A percentile compares a stretch with the other conserved stretches of the same genome.
phyloP scores from a whole-genome alignment of 306 rosid genomes.

The Gynostemma pentaphyllum region DNA sequence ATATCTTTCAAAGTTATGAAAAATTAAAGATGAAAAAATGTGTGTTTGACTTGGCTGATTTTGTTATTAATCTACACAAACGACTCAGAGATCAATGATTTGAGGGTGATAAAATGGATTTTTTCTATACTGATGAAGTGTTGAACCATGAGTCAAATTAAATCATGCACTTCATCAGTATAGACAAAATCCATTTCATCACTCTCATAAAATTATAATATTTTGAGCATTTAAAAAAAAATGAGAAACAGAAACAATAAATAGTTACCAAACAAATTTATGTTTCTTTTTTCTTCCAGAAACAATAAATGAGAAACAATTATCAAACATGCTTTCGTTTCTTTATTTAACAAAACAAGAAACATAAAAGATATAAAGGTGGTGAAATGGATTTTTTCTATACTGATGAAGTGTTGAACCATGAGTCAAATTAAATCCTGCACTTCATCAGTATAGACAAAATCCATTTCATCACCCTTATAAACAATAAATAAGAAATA shows the following conservation, averaged over 20 bases:
- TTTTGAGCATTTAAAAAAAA: no score
- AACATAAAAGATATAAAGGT: no score
- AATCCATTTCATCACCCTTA: constrained; percentile 41
- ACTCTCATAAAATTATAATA: no score
- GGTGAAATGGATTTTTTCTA: constrained; percentile 49
- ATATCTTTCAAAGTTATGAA: constrained; percentile 49
- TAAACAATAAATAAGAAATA: no score
- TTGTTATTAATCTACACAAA: constrained; percentile 51
- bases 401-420: constrained; percentile 75
- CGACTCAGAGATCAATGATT: constrained; percentile 31
- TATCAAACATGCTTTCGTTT: no score
- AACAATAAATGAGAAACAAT: no score
- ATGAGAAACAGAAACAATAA: no score
- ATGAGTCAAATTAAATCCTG: constrained; percentile 72
- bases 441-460: constrained; percentile 71
- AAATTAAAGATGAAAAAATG: constrained; percentile 47
- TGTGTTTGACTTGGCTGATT: constrained; percentile 64
- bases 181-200: constrained; percentile 49
- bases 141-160: constrained; percentile 66
- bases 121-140: constrained; percentile 71
- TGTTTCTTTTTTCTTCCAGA: no score
- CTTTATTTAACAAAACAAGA: no score
- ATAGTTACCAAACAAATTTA: no score
- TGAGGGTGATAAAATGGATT: constrained; percentile 41
- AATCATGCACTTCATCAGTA: constrained; percentile 78